Conservation (phyloP, 768 basidiomycete species). For the Coprinellus aureogranulatus region DNA sequence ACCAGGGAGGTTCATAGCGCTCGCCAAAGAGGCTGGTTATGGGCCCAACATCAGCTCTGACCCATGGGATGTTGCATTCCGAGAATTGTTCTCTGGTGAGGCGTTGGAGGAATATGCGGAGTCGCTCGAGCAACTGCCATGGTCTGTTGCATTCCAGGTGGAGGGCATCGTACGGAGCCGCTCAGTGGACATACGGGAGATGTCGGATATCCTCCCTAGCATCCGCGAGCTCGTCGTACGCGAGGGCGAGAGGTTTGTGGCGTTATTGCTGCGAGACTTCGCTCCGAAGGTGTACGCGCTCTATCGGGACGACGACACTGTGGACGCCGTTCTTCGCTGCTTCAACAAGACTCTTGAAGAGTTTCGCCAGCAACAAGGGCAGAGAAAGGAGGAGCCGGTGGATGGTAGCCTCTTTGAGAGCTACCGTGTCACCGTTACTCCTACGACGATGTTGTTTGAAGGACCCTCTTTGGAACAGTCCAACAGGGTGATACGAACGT, state of each 20-base stretch:
- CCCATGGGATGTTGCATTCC: conserved; percentile 37
- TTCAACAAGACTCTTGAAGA: conserved; percentile 27
- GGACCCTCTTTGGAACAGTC: conserved; percentile 17
- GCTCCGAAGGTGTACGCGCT: conserved; percentile 21
- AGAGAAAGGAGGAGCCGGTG: conserved; percentile 23
- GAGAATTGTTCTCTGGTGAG: conserved; percentile 42
- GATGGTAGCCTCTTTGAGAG: conserved; percentile 33
- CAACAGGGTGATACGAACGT: conserved; percentile 14
- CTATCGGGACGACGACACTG: conserved; percentile 19
- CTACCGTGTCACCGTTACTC: conserved; percentile 23
- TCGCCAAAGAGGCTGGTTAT: conserved; percentile 39
- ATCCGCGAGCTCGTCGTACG: conserved; percentile 28
- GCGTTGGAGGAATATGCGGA: conserved; percentile 28
- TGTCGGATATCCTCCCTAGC: conserved; percentile 38
- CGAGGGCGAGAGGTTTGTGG: conserved; percentile 34
- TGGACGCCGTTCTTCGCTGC: conserved; percentile 27
- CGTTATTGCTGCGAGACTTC: conserved; percentile 43
- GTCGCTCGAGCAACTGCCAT: conserved; percentile 38
- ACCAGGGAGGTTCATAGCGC: conserved; percentile 34
- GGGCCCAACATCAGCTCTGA: conserved; percentile 31
- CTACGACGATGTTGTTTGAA: conserved; percentile 11
- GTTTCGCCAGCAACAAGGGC: conserved; percentile 16
- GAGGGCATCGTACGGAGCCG: conserved; percentile 41
- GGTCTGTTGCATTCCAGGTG: conserved; percentile 61
- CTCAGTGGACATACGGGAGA: conserved; percentile 47